A percentile compares a stretch with the other conserved stretches of the same genome.
phyloP scores from a whole-genome alignment of 2,329 filamentous ascomycete genomes.

The Pseudogymnoascus sp. region DNA sequence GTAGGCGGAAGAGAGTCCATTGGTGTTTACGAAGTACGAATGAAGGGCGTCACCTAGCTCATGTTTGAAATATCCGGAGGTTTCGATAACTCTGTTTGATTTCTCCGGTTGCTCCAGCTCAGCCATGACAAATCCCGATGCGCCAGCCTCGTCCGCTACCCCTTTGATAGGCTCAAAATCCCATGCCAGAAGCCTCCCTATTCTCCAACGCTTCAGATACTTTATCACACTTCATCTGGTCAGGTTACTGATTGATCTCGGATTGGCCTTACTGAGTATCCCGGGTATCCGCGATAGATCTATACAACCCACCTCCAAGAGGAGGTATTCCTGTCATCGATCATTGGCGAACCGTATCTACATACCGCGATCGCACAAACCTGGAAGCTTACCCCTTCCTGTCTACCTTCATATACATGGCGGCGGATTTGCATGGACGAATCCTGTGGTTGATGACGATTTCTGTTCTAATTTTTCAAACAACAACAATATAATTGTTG shows the following conservation, averaged over 20 bases:
- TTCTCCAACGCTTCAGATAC: neutral
- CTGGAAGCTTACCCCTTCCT: conserved; percentile 28
- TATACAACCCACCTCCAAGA: neutral
- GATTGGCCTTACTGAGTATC: neutral
- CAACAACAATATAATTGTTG: conserved; percentile 35
- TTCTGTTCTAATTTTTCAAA: conserved; percentile 41
- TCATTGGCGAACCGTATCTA: conserved; percentile 32
- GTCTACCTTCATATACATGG: conserved; percentile 46
- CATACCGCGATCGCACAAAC: conserved; percentile 31
- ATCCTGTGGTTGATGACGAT: conserved; percentile 37
- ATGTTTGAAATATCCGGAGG: neutral
- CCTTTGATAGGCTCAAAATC: neutral
- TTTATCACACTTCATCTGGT: neutral
- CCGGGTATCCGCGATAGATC: neutral
- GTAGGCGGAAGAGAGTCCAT: neutral
- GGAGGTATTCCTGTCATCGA: neutral
- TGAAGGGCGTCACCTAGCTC: neutral
- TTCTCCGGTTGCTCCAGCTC: neutral
- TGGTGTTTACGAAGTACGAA: neutral
- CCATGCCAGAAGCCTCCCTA: neutral
- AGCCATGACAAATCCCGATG: neutral
- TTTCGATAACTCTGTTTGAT: neutral
- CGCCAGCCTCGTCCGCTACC: neutral
- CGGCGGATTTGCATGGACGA: conserved; percentile 42
- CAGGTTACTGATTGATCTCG: neutral